Conservation (phyloP, 306 rosid genomes). For the Echinosophora koreensis region DNA sequence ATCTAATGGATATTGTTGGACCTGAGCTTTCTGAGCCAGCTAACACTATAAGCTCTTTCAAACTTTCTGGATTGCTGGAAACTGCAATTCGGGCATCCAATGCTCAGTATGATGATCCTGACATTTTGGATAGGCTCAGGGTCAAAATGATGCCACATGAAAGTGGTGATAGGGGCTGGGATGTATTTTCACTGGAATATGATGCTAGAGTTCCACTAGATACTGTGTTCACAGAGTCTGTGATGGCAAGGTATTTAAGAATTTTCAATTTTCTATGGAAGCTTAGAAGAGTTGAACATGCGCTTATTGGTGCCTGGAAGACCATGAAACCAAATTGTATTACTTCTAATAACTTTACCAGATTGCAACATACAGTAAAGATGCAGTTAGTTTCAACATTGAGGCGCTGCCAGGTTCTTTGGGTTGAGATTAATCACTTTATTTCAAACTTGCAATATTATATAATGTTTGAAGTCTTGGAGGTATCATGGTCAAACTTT, state of each 20-base stretch:
- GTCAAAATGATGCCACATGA: conserved; percentile 99
- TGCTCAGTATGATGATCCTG: conserved; percentile 95
- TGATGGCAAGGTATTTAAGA: conserved; percentile 91
- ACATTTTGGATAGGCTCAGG: conserved; percentile 90
- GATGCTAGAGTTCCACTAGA: conserved; percentile 93
- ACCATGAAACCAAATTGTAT: conserved; percentile 96
- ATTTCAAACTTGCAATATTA: conserved; percentile 93
- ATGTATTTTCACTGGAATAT: conserved; percentile 93
- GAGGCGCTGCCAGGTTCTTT: conserved; percentile 96
- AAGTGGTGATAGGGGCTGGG: conserved; percentile 95
- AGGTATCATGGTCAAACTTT: conserved; percentile 90
- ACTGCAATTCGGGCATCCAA: conserved; percentile 92
- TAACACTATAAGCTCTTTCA: conserved; percentile 90
- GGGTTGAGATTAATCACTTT: conserved; percentile 99
- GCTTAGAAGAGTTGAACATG: conserved; percentile 96
- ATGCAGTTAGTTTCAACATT: conserved; percentile 82
- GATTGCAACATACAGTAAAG: conserved; percentile 76
- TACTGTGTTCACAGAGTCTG: conserved; percentile 91
- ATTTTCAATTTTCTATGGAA: conserved; percentile 96
- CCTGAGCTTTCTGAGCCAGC: conserved; percentile 98
- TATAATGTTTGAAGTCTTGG: conserved; percentile 97
- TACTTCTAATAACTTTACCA: conserved; percentile 79
- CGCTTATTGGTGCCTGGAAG: conserved; percentile 96
- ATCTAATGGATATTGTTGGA: conserved; percentile 94
- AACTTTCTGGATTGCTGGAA: conserved; percentile 90